Base-by-base conservation (phyloP, 2,329 filamentous ascomycete species). In the Xylaria sp. region DNA sequence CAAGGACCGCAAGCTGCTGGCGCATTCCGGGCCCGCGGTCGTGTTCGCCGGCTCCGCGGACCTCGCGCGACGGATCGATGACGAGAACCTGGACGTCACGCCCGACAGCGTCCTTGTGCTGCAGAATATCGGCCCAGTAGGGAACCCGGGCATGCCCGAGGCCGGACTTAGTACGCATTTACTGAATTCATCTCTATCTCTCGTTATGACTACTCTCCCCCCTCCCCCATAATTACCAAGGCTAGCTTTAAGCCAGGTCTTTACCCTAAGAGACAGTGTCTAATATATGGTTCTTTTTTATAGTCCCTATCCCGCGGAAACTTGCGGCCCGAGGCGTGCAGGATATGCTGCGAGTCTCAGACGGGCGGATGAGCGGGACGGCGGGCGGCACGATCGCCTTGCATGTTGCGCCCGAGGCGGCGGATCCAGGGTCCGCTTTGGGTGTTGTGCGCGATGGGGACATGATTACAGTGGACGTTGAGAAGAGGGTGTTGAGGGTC, bases 91-190 rank as follows among this genome's bases (percentile, higher is more conserved):
- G 58, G 89, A 91, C 29, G 86, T 96, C 1, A 73, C 73, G 0
- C 66, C 74, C 0, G 75, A 83, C 40, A 81, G 79, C 44, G 92
- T 97, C 8, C 81, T 97, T 0, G 87, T 97, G 3, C 87, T 97
- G 25, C 88, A 93, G 65, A 93, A 93, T 64, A 94, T 97, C 71
- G 93, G 93, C 0, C 93, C 93, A 0, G 91, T 95, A 54, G 93
- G 93, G 19, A 92, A 92, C 1, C 93, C 93, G 0, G 93, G 93
- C 11, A 97, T 97, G 93, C 93, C 93, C 1, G 93, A 97, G 76
- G 92, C 95, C 58, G 83, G 83, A 0, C 73, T 85, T 25, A 78
- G 54, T 58, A 29, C 29, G 54, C 19, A 11, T 33, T 23, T 15
- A 13, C 10, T 1, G 13, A 13, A 3, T 5, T 31, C 29, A 29